Base-by-base conservation (phyloP, 2,329 filamentous ascomycete genomes). In the Chaetothyriales sp. region DNA sequence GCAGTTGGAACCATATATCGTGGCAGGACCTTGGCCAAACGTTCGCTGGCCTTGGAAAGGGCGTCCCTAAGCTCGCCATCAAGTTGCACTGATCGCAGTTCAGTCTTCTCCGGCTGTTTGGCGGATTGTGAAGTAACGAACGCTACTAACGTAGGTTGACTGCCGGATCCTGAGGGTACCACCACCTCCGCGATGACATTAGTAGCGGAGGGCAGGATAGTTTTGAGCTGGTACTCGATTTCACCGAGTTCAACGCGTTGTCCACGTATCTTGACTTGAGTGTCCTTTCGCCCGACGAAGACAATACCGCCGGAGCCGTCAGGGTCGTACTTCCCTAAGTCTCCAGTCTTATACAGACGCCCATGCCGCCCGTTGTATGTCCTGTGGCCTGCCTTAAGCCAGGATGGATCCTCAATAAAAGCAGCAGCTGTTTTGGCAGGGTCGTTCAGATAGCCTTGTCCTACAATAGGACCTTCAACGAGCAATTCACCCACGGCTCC, bases 101-200 rank as follows among this genome's bases (percentile, higher is more conserved):
- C 46, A n/a, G 43, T 19, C 13, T 43, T n/a, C 10, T 37, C 44
- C 25, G 47, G 44, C 29, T 48, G 13, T 20, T 46, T 44, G 44
- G 25, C 29, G 18, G 51, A 47, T 33, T 49, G 48, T 15, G 44
- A 46, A 10, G 47, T 50, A 45, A 71, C 61, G 52, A 76, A 74
- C 1, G 72, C 71, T 3, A 76, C 70, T 13, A 78, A 62, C 1
- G 68, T 71, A 20, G 71, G 69, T 43, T 73, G 69, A 1, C 65
- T 67, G 13, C 63, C 61, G 18, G 60, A 56, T 8, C 69, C 68
- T 18, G 65, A 66, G n/a, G 72, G 71, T 51, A 68, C 70, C 56
- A 75, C 72, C 29, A 75, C 72, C 53, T 77, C 75, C 4, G 73
- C 72, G 0, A 68, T 71, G 1, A 76, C 70, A 46, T 68, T 70